A percentile compares a stretch with the other conserved stretches of the same genome.
These are phyloP conservation scores for Ascochyta koolunga DNA, from an alignment of 2,329 filamentous ascomycete species.

Conservation along the genomic window DNA sequence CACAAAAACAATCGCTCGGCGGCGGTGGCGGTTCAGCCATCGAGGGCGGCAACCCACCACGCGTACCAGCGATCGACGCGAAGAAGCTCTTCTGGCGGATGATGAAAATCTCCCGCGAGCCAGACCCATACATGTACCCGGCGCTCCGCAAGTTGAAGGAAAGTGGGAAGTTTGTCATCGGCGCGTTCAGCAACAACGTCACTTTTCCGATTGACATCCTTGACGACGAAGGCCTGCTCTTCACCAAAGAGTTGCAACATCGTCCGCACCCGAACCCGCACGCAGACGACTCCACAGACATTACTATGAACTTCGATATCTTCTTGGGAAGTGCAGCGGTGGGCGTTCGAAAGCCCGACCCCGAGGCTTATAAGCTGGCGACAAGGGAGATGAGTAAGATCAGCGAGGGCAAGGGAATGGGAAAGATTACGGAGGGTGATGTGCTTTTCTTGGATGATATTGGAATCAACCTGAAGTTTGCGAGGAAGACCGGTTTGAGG, in stretches of 20 bases:
- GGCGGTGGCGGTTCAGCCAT: conserved; percentile 42
- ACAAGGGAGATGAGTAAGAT: conserved; percentile 69
- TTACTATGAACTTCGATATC: conserved; percentile 77
- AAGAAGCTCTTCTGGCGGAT: conserved; percentile 87
- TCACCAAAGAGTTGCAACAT: conserved; percentile 44
- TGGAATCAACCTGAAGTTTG: conserved; percentile 87
- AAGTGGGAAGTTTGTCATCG: conserved; percentile 57
- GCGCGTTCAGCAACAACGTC: conserved; percentile 87
- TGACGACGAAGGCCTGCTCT: conserved; percentile 60
- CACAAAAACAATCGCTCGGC: conserved; percentile 22
- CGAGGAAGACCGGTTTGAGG: conserved; percentile 72
- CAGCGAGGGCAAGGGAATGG: conserved; percentile 60
- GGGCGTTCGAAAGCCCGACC: conserved; percentile 85
- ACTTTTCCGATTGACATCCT: conserved; percentile 79
- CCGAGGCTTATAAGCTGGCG: conserved; percentile 78
- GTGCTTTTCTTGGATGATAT: conserved; percentile 93
- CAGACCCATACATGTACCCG: conserved; percentile 88
- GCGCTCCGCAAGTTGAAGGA: conserved; percentile 73
- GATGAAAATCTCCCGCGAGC: conserved; percentile 75
- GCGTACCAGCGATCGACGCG: conserved; percentile 75
- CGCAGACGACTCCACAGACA: conserved; percentile 50
- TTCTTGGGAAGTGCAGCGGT: conserved; percentile 88
- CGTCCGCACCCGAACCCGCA: conserved; percentile 26
- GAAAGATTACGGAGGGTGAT: conserved; percentile 66
- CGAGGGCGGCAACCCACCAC: conserved; percentile 53